Conservation (phyloP, 192 early-diverging fungal species). For the Mortierella antarctica region DNA sequence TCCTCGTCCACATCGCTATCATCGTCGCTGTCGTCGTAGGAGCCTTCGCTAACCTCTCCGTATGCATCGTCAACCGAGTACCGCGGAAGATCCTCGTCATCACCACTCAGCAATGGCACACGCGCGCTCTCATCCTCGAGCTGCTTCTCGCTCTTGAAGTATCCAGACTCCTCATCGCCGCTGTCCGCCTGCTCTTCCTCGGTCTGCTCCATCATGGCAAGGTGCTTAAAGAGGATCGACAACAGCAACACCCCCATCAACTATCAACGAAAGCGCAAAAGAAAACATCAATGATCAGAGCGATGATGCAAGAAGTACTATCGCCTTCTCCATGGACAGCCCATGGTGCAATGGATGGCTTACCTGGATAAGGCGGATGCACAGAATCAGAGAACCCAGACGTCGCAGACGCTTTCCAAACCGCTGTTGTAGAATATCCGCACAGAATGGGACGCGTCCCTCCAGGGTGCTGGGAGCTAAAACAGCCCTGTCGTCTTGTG, state of each 20-base stretch:
- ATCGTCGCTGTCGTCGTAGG: constrained; percentile 8
- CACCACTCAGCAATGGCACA: constrained; percentile 16
- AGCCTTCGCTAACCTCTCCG: neutral
- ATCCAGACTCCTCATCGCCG: constrained; percentile 25
- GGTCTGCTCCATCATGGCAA: constrained; percentile 10
- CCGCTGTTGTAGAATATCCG: constrained; percentile 17
- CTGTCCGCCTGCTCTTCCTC: constrained; percentile 3
- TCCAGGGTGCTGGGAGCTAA: neutral
- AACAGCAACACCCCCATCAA: constrained; percentile 39
- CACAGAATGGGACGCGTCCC: constrained; percentile 9
- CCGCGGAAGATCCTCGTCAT: constrained; percentile 25
- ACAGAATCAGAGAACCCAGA: constrained; percentile 25
- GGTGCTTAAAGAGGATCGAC: constrained; percentile 39
- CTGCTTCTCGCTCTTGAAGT: constrained; percentile 41
- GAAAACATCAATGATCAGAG: neutral
- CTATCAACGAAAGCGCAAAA: constrained; percentile 1
- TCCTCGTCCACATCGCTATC: constrained; percentile 15
- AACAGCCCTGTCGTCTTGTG: constrained; percentile 18
- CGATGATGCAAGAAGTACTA: neutral
- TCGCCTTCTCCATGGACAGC: neutral
- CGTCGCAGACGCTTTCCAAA: constrained; percentile 34
- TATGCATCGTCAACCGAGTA: constrained; percentile 18
- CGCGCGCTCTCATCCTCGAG: constrained; percentile 30
- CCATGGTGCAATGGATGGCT: neutral
- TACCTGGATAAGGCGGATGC: constrained; percentile 43